phyloP scores from a whole-genome alignment of 805 yeast species.

The Ogataea angusta region DNA sequence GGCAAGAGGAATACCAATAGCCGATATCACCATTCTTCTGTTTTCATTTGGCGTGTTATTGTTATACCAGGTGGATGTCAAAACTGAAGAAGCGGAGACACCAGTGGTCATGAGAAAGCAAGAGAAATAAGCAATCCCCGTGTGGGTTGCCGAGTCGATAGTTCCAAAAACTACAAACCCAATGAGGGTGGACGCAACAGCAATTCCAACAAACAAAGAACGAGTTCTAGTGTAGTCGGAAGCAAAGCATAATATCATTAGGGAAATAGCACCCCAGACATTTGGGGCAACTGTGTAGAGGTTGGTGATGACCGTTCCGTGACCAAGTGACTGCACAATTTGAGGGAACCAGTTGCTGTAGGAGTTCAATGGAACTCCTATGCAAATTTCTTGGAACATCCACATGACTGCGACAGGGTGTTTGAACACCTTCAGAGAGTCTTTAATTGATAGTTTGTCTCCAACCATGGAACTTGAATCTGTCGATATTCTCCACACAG shows the following conservation, averaged over 20 bases:
- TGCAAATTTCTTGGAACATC: constrained; percentile 41
- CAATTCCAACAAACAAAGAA: constrained; percentile 37
- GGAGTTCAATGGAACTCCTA: constrained; percentile 50
- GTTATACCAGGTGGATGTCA: constrained; percentile 49
- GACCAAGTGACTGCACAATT: constrained; percentile 37
- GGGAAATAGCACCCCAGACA: constrained; percentile 42
- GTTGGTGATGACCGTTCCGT: constrained; percentile 40
- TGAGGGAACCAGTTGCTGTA: constrained; percentile 50
- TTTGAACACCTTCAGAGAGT: constrained; percentile 32
- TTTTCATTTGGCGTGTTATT: constrained; percentile 46
- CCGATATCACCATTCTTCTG: constrained; percentile 44
- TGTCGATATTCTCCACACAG: constrained; percentile 37
- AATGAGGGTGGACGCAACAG: constrained; percentile 38
- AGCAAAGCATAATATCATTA: constrained; percentile 37
- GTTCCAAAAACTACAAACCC: constrained; percentile 47
- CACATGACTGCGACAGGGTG: constrained; percentile 45
- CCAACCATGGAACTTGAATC: constrained; percentile 30
- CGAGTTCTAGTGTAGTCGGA: constrained; percentile 41
- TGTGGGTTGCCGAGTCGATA: constrained; percentile 37
- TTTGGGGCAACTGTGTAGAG: constrained; percentile 48
- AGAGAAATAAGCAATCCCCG: constrained; percentile 24
- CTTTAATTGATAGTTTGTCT: constrained; percentile 1
- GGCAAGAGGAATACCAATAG: constrained; percentile 52
- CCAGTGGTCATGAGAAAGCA: constrained; percentile 44
- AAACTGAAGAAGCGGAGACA: constrained; percentile 45